Conservation (phyloP, 306 rosid species). For the Dalbergia cultrata region DNA sequence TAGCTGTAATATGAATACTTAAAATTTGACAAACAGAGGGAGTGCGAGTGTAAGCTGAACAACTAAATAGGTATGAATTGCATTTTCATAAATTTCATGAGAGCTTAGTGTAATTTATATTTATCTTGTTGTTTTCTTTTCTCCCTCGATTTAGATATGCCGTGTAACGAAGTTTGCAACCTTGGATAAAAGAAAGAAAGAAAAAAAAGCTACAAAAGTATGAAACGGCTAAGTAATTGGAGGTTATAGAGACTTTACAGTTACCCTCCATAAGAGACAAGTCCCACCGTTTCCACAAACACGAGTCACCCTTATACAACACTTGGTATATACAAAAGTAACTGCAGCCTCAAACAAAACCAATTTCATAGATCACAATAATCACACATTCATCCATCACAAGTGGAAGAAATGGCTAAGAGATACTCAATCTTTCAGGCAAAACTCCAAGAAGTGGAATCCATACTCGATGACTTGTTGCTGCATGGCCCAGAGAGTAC, state of each 20-base stretch:
- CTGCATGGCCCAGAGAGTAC: constrained; percentile 28
- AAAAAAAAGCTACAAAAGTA: background rate
- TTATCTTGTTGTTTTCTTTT: too few species aligned
- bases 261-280: constrained; percentile 1
- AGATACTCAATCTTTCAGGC: constrained; percentile 38
- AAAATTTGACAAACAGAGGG: too few species aligned
- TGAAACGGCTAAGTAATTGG: constrained; percentile 38
- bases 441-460: constrained; percentile 55
- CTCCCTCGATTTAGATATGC: too few species aligned
- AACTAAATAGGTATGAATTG: too few species aligned
- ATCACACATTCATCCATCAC: background rate
- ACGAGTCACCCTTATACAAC: background rate
- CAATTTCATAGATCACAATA: too few species aligned
- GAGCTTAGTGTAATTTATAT: too few species aligned
- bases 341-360: constrained; percentile 6
- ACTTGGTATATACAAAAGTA: background rate
- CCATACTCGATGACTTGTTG: constrained; percentile 19
- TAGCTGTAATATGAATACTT: too few species aligned
- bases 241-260: constrained; percentile 16
- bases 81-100: too few species aligned
- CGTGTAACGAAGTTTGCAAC: too few species aligned
- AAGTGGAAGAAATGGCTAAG: constrained; percentile 42
- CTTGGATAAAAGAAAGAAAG: too few species aligned
- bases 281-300: constrained; percentile 20
- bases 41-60: too few species aligned